Percentiles rank a stretch among this genome's conserved stretches.
Conservation (phyloP, 352 stramenopile species). For the Globisporangium orthogonon region DNA sequence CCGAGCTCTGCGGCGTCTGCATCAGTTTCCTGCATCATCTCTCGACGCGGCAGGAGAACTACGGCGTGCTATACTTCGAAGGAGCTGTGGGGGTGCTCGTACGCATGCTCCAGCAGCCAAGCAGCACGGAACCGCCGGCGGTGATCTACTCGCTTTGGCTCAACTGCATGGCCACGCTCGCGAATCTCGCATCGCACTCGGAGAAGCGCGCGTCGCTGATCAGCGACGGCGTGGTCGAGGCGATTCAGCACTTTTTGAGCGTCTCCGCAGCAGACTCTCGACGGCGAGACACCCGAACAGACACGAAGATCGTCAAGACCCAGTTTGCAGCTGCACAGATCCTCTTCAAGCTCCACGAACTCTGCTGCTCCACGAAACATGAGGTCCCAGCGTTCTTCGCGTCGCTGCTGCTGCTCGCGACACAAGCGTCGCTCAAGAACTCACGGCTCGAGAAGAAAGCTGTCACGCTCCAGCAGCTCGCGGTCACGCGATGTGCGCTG, state of each 20-base stretch:
- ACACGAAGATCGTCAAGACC: conserved; percentile 39
- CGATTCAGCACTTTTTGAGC: conserved; percentile 54
- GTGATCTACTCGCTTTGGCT: conserved; percentile 57
- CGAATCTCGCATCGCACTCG: conserved; percentile 45
- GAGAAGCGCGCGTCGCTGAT: conserved; percentile 34
- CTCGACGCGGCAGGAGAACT: conserved; percentile 57
- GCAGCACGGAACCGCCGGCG: conserved; percentile 19
- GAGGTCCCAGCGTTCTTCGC: conserved; percentile 46
- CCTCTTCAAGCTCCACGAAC: conserved; percentile 51
- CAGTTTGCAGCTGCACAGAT: conserved; percentile 52
- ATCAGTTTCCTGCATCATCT: conserved; percentile 69
- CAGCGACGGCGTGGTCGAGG: conserved; percentile 56
- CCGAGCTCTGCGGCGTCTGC: conserved; percentile 59
- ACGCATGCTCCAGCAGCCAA: conserved; percentile 43
- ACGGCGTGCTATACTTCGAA: conserved; percentile 58
- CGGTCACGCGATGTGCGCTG: conserved; percentile 49
- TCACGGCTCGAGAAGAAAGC: conserved; percentile 41
- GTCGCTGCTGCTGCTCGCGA: conserved; percentile 54
- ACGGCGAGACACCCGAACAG: conserved; percentile 29
- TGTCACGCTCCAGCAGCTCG: conserved; percentile 40
- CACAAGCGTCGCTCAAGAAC: conserved; percentile 48
- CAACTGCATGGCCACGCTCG: conserved; percentile 40
- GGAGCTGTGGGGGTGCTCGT: conserved; percentile 50
- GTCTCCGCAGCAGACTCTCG: conserved; percentile 28
- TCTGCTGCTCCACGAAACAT: conserved; percentile 31